Conservation (phyloP, 2,329 filamentous ascomycete genomes). For the Chaetothyriales sp. region DNA sequence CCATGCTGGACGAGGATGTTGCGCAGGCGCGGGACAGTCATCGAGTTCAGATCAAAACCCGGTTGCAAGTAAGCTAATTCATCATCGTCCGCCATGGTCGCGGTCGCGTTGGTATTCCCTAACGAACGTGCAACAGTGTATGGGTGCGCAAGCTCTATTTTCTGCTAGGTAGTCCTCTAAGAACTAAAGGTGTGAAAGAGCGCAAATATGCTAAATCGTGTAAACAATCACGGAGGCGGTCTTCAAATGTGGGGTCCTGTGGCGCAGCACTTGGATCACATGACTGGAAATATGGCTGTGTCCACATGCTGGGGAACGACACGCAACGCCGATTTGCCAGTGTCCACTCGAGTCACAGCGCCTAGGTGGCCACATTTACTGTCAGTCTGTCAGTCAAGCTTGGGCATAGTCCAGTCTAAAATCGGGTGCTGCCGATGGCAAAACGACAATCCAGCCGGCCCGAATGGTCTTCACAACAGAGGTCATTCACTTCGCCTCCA, state of each 20-base stretch:
- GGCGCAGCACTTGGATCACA: background rate
- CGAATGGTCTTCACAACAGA: no score
- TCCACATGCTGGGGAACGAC: no score
- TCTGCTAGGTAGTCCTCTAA: background rate
- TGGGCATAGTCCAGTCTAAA: no score
- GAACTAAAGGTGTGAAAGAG: no score
- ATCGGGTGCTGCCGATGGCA: no score
- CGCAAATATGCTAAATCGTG: no score
- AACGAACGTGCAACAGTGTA: background rate
- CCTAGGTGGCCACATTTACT: no score
- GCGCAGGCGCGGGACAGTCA: slow-evolving; percentile 79
- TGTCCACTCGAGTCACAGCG: no score
- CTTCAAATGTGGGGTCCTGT: background rate
- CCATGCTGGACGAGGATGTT: slow-evolving; percentile 85
- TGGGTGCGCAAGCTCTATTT: background rate
- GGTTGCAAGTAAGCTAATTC: slow-evolving; percentile 75
- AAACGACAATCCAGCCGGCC: no score
- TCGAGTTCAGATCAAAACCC: slow-evolving; percentile 67
- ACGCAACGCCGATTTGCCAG: no score
- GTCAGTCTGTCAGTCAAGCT: no score
- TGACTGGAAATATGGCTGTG: background rate
- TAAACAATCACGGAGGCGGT: background rate
- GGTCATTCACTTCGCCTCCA: no score
- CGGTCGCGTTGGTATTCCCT: background rate
- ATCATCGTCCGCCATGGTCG: slow-evolving; percentile 32